Conservation (phyloP, 495 filamentous ascomycete genomes). For the Clohesyomyces aquaticus region DNA sequence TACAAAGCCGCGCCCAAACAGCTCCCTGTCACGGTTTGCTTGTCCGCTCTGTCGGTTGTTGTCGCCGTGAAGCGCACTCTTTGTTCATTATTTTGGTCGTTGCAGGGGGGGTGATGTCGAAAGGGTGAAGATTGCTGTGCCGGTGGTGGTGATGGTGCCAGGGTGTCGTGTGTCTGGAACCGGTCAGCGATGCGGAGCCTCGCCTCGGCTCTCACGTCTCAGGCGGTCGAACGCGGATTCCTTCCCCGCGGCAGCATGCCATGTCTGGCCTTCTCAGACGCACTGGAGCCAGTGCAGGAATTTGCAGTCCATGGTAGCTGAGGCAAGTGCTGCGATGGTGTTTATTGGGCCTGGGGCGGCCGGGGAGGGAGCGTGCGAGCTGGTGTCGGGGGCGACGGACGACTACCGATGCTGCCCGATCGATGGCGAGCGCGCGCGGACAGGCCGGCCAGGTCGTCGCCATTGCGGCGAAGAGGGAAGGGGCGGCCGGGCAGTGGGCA, state of each 20-base stretch:
- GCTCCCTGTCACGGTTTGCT: not conserved
- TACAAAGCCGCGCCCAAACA: not conserved
- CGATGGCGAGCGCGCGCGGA: too few relatives aligned
- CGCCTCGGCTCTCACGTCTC: not conserved
- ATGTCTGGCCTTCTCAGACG: not conserved
- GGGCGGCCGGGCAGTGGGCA: not conserved
- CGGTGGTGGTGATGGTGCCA: not conserved
- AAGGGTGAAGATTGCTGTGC: slow-evolving; percentile 6
- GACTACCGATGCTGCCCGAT: slow-evolving; percentile 25
- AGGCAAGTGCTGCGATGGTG: slow-evolving; percentile 2
- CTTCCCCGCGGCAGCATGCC: not conserved
- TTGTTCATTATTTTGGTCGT: not conserved
- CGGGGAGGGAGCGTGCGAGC: not conserved
- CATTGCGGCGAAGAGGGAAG: not conserved
- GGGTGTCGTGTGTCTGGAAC: not conserved
- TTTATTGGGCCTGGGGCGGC: not conserved
- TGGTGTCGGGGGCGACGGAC: too few relatives aligned
- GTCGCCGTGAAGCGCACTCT: not conserved
- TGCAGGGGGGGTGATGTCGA: too few relatives aligned
- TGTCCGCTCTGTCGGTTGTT: slow-evolving; percentile 1
- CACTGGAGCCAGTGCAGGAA: not conserved
- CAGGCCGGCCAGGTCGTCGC: too few relatives aligned
- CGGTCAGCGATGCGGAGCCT: not conserved
- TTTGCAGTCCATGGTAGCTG: not conserved
- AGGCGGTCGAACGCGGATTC: not conserved